Evolutionary conservation across 2,329 filamentous ascomycete species (phyloP).

Genomic region (Hypomyces perniciosus): DNA sequence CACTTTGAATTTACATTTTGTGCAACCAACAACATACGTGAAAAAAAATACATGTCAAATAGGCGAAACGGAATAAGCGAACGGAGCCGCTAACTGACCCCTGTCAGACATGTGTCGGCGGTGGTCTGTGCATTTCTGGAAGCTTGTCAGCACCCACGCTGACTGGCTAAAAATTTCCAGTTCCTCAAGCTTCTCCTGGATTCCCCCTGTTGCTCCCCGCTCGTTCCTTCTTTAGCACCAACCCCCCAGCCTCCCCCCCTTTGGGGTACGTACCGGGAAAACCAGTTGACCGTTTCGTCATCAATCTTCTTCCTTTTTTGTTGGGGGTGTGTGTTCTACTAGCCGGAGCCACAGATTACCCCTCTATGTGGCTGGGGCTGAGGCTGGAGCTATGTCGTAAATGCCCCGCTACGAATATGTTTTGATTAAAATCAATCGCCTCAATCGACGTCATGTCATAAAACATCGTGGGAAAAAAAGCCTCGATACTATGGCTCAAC

Average conservation of each 20-base stretch:
- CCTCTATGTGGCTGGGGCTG: not conserved
- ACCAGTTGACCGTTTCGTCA: not conserved
- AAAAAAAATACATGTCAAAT: not conserved
- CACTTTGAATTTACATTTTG: no score
- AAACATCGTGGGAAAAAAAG: no score
- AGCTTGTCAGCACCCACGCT: not conserved
- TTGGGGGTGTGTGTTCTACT: not conserved
- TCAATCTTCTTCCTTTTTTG: not conserved
- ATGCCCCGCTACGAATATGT: slow-evolving; percentile 46
- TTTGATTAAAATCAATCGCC: no score
- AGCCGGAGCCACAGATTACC: not conserved
- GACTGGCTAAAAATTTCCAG: slow-evolving; percentile 16
- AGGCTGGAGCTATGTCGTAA: slow-evolving; percentile 39
- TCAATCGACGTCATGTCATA: no score
- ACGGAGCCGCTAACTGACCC: slow-evolving; percentile 24
- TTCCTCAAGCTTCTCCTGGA: not conserved
- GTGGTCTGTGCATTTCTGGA: slow-evolving; percentile 20
- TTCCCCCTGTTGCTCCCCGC: not conserved
- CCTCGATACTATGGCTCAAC: no score
- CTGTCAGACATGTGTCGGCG: slow-evolving; percentile 27
- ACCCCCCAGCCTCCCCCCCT: no score
- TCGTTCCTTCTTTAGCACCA: no score
- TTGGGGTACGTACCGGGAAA: not conserved
- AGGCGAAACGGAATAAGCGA: slow-evolving; percentile 11
- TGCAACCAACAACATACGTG: no score